Conservation (phyloP, 1,284 basidiomycete genomes). For the Microbotryomycetes sp. region DNA sequence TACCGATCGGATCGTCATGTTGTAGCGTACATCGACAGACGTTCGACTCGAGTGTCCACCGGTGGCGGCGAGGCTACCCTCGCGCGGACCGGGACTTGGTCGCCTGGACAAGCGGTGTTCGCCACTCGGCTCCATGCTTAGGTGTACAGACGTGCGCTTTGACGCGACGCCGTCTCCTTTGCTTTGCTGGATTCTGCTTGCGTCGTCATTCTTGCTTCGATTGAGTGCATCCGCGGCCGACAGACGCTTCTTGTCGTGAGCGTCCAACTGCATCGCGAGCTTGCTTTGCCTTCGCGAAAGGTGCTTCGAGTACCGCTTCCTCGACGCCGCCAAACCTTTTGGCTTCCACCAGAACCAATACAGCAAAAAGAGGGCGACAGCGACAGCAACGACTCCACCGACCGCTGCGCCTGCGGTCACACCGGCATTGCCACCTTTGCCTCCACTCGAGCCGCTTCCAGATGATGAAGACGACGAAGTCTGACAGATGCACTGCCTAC, state of each 20-base stretch:
- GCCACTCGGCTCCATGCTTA: conserved; percentile 4
- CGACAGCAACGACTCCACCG: conserved; percentile 32
- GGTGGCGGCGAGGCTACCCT: background rate
- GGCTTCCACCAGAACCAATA: conserved; percentile 37
- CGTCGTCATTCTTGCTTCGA: background rate
- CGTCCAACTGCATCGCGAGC: background rate
- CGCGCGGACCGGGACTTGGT: background rate
- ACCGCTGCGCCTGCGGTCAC: conserved; percentile 32
- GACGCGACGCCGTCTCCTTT: background rate
- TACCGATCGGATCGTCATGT: too few species aligned
- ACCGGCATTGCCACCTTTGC: conserved; percentile 14
- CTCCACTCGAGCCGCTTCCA: conserved; percentile 17
- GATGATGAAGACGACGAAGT: background rate
- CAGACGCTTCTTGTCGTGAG: conserved; percentile 6
- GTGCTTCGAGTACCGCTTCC: conserved; percentile 26
- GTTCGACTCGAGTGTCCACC: background rate
- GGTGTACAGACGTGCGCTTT: conserved; percentile 20
- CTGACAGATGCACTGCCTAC: conserved; percentile 1
- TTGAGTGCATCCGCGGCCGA: background rate
- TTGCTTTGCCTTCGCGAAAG: conserved; percentile 14
- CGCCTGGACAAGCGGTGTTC: background rate
- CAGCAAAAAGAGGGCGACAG: conserved; percentile 19
- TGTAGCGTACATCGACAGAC: background rate
- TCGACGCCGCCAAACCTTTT: conserved; percentile 18
- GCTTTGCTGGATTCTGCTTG: background rate